Evolutionary conservation across 805 yeast species (phyloP), one percentile per base, ranked within the genome.

Genomic region (Pichia cephalocereana): DNA sequence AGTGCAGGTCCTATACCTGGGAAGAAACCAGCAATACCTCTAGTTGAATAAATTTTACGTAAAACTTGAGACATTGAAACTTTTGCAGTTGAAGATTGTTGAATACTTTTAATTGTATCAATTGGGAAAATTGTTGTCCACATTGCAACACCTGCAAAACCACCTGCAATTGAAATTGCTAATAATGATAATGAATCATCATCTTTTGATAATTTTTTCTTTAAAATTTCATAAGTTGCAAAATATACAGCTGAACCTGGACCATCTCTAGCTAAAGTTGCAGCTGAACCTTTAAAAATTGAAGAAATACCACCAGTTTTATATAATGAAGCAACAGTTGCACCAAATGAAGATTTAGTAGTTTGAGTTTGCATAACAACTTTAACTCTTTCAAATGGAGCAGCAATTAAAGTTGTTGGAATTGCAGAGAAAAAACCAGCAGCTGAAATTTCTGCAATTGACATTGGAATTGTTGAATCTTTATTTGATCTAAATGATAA

Each of bases 1-100:
- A 91, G 70, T 2, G 98, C 98, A 7, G 99, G 97, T 0, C 96
- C 97, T 26, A 91, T 74, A 49, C 99, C 99, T 3, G 98, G 98
- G 86, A 90, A 91, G 69, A 91, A 91, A 0, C 95, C 96, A 63
- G 81, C 84, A 54, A 88, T 55, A 27, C 97, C 97, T 23, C 90
- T 91, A 53, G 77, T 77, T 8, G 69, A 64, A 63, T 89, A 88
- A 44, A 91, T 83, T 46, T 76, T 70, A 49, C 70, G 69, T 9
- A 96, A 78, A 36, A 88, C 89, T 51, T 76, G 76, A 3, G 70
- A 63, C 64, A 89, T 79, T 18, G 85, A 74, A 17, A 73, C 66
- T 49, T 63, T 71, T 28, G 70, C 66, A 51, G 76, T 71, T 18
- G 86, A 77, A 4, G 86, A 75, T 60, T 85, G 95, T 60, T 86